Conservation (phyloP, 163 green algal species). For the Chlamydomonas reinhardtii region DNA sequence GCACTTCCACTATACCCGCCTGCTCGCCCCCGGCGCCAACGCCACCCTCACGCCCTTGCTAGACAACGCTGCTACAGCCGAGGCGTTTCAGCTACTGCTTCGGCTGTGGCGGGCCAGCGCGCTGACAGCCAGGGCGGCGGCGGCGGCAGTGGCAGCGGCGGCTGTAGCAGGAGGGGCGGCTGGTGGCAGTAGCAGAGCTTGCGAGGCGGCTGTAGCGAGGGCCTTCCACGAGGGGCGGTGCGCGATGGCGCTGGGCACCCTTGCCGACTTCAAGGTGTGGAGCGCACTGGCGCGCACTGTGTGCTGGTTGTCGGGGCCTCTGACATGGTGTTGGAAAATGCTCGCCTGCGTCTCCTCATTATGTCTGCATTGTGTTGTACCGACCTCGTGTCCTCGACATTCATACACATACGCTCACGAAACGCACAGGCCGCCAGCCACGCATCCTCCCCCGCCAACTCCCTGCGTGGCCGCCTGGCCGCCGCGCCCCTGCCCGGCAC, state of each 20-base stretch:
- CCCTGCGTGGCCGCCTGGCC: constrained; percentile 1
- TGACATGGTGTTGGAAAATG: too few relatives aligned
- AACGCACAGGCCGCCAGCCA: constrained; percentile 18
- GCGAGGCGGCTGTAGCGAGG: not conserved
- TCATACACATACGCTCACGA: too few relatives aligned
- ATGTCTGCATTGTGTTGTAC: too few relatives aligned
- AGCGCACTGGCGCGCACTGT: too few relatives aligned
- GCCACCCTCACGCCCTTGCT: not conserved
- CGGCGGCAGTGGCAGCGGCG: too few relatives aligned
- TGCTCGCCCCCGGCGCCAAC: not conserved
- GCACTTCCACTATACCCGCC: not conserved
- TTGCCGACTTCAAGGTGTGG: constrained; percentile 21
- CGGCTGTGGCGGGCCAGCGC: not conserved
- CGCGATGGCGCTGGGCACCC: not conserved
- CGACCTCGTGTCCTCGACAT: too few relatives aligned
- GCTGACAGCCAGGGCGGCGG: too few relatives aligned
- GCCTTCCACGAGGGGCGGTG: constrained; percentile 14
- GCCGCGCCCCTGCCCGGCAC: not conserved
- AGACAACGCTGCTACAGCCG: not conserved
- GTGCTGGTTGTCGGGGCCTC: too few relatives aligned
- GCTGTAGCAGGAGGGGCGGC: too few relatives aligned
- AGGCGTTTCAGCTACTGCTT: not conserved
- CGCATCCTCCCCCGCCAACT: not conserved
- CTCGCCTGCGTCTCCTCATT: too few relatives aligned
- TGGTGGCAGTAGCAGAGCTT: not conserved